Evolutionary conservation across 345 rosid genomes (phyloP).

Genomic region (Eucalyptus pauciflora): DNA sequence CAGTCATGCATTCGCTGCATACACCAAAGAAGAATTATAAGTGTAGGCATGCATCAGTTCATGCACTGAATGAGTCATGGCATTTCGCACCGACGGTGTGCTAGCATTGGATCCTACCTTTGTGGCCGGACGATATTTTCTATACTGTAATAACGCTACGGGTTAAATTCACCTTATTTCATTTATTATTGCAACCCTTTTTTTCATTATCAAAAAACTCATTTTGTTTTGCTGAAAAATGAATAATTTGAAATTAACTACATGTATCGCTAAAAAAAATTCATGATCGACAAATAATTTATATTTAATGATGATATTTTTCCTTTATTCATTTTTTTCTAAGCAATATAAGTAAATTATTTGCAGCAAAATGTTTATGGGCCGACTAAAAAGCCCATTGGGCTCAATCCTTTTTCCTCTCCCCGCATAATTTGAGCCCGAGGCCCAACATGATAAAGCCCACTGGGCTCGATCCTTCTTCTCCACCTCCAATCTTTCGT

Average conservation of each 20-base stretch:
- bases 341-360: fast-evolving
- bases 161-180: not conserved
- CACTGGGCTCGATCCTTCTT: not conserved
- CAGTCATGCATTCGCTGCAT: not conserved
- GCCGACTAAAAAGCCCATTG: not conserved
- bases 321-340: fast-evolving
- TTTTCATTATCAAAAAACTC: fast-evolving
- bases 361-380: no score
- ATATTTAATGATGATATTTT: no score
- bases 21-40: fast-evolving
- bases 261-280: fast-evolving
- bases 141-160: fast-evolving
- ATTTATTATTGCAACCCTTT: no score
- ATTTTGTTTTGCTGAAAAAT: fast-evolving
- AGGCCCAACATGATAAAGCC: not conserved
- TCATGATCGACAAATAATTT: fast-evolving
- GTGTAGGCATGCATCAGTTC: not conserved
- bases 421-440: not conserved
- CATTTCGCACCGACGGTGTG: fast-evolving
- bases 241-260: no score
- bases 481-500: not conserved
- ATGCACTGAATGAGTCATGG: not conserved
- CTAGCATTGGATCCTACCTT: not conserved
- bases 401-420: not conserved
- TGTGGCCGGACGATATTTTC: not conserved